Percentiles rank a stretch among this genome's conserved stretches.
Evolutionary conservation across 805 yeast genomes (phyloP).

Genomic region (Hemisphaericaspora nanyangensis): DNA sequence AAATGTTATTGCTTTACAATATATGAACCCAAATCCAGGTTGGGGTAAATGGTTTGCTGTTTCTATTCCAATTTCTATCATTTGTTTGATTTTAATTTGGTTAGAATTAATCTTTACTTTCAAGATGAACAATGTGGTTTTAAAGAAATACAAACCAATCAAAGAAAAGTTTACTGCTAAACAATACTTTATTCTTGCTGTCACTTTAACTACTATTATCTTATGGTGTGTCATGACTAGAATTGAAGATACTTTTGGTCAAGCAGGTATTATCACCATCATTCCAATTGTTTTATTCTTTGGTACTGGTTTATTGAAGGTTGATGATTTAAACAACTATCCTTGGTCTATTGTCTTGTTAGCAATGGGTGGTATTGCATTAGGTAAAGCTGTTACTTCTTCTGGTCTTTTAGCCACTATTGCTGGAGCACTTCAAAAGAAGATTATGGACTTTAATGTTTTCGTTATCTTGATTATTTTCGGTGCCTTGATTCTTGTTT

Average conservation of each 20-base stretch:
- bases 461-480: slow-evolving; percentile 45
- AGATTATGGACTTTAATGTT: slow-evolving; percentile 39
- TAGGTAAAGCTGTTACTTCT: slow-evolving; percentile 48
- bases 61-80: slow-evolving; percentile 71
- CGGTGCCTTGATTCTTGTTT: slow-evolving; percentile 36
- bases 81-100: slow-evolving; percentile 71
- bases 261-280: slow-evolving; percentile 45
- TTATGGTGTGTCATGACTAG: slow-evolving; percentile 48
- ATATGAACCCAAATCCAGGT: slow-evolving; percentile 77
- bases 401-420: slow-evolving; percentile 46
- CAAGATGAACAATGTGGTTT: slow-evolving; percentile 44
- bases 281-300: slow-evolving; percentile 47
- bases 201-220: slow-evolving; percentile 41
- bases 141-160: slow-evolving; percentile 47
- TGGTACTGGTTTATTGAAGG: slow-evolving; percentile 46
- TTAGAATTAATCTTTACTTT: slow-evolving; percentile 62
- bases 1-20: slow-evolving; percentile 83
- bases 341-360: slow-evolving; percentile 54
- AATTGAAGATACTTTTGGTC: slow-evolving; percentile 42
- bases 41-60: slow-evolving; percentile 96
- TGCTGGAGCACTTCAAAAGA: slow-evolving; percentile 41
- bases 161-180: slow-evolving; percentile 42
- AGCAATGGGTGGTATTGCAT: slow-evolving; percentile 55
- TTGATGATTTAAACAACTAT: slow-evolving; percentile 47
- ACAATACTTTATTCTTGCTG: slow-evolving; percentile 41